Percentiles rank a stretch among this genome's conserved stretches.
Conservation (phyloP, 2,329 filamentous ascomycete genomes). For the Penicillium aurantiogriseum region DNA sequence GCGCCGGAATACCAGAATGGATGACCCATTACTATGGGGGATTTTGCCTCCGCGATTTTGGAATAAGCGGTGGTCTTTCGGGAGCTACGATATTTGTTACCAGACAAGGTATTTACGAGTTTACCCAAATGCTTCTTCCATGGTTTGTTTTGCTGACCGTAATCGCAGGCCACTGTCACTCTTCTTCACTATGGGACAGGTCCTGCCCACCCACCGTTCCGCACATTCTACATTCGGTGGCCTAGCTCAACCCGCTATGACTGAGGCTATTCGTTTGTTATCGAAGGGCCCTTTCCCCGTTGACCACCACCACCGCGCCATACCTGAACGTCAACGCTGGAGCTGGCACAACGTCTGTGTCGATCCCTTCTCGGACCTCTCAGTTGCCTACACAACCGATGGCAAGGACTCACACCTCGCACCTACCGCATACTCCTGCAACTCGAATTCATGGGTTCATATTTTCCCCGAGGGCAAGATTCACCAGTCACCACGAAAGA, state of each 20-base stretch:
- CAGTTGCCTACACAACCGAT: conserved; percentile 42
- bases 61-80: conserved; percentile 84
- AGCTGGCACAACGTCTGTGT: conserved; percentile 45
- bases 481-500: conserved; percentile 75
- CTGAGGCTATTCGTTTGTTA: conserved; percentile 79
- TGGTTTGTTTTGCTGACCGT: conserved; percentile 2
- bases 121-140: neutral
- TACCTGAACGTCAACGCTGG: conserved; percentile 37
- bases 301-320: conserved; percentile 48
- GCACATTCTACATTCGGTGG: conserved; percentile 78
- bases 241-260: conserved; percentile 84
- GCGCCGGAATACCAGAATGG: conserved; percentile 60
- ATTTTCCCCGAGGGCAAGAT: conserved; percentile 95
- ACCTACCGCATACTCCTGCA: conserved; percentile 67
- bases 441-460: conserved; percentile 82
- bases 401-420: conserved; percentile 57
- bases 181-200: conserved; percentile 89
- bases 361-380: conserved; percentile 48
- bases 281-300: conserved; percentile 62
- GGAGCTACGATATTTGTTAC: conserved; percentile 94
- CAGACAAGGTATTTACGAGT: conserved; percentile 65
- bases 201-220: conserved; percentile 80
- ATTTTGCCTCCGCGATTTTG: conserved; percentile 71
- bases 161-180: conserved; percentile 59
- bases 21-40: conserved; percentile 94